phyloP scores from a whole-genome alignment of 208 protist genomes.

The Leishmania guyanensis region DNA sequence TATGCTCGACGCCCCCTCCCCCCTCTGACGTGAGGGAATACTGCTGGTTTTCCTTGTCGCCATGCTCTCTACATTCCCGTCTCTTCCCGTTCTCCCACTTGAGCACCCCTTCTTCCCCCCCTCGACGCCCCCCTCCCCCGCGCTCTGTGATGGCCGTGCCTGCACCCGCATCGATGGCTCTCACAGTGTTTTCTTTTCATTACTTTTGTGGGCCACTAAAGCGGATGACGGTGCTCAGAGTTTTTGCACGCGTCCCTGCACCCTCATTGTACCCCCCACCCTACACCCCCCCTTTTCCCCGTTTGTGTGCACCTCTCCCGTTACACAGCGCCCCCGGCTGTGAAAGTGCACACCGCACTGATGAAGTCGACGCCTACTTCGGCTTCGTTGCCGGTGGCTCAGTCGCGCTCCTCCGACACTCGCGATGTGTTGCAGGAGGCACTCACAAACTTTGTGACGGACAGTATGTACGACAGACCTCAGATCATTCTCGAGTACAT shows the following conservation, averaged over 20 bases:
- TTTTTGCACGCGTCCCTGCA: not conserved
- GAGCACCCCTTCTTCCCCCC: not conserved
- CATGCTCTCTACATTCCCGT: not conserved
- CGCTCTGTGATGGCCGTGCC: not conserved
- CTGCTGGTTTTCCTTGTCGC: not conserved
- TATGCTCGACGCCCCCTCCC: not conserved
- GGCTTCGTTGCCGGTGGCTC: not conserved
- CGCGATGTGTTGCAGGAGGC: slow-evolving; percentile 7
- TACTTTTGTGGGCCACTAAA: not conserved
- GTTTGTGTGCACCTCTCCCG: not conserved
- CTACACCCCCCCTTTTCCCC: not conserved
- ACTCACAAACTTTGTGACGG: slow-evolving; percentile 29
- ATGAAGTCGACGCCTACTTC: not conserved
- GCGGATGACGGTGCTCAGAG: not conserved
- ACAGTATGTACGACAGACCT: slow-evolving; percentile 40
- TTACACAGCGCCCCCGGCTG: not conserved
- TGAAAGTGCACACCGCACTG: not conserved
- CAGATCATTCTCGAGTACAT: slow-evolving; percentile 50
- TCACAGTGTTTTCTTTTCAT: no score
- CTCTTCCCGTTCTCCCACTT: not conserved
- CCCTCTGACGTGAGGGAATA: not conserved
- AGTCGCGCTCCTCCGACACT: not conserved
- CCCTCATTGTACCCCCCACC: not conserved
- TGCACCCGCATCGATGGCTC: not conserved
- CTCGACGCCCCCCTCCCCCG: not conserved